Base-by-base conservation (phyloP, 1,284 basidiomycete species). In the Sanghuangporus baumii region DNA sequence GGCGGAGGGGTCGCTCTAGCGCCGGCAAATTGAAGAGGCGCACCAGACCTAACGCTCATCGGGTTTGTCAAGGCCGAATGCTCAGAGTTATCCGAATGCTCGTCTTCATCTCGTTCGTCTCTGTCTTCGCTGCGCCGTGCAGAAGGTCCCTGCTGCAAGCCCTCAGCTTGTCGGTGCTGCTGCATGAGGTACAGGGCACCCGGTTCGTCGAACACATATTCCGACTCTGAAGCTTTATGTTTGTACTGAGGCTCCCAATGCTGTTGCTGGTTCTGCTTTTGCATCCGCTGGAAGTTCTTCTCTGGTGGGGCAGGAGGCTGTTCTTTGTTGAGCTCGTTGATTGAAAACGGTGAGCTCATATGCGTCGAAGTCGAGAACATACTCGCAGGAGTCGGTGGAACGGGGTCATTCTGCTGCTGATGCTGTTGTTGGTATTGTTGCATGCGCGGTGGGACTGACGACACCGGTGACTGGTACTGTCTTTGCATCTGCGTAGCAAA, bases 111-210 rank as follows among this genome's bases (percentile, higher is more conserved):
- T 3, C 40, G 41, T 23, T 64, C 34, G 58, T 51, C 31, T 26
- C 23, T 11, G 31, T 54, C 52, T 6, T 37, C 36, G 31, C 52
- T 54, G n/a, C 31, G 55, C 26, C 18, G 47, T 20, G 55, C 55
- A 31, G 26, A 31, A 31, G 26, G 26, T 4, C 55, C 38, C 23
- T 57, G 66, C 63, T 67, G 66, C 65, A 70, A 60, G 59, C 74
- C 73, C 59, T 75, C 73, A 23, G 81, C 78, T 55, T 81, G 71
- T 4, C 60, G 66, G n/a, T 68, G 62, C 65, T 86, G 80, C 63
- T 86, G 83, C 83, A 90, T 86, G 69, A 85, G 87, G 72, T 82
- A 88, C 57, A 89, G 70, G 8, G 86, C 67, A 48, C 81, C 83
- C 34, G 81, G 81, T 66, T 87, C 85, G 64, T 81, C 78, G 59